phyloP scores from a whole-genome alignment of 228 moss, liverwort and hornwort species.

The Sphagnum magellanicum region DNA sequence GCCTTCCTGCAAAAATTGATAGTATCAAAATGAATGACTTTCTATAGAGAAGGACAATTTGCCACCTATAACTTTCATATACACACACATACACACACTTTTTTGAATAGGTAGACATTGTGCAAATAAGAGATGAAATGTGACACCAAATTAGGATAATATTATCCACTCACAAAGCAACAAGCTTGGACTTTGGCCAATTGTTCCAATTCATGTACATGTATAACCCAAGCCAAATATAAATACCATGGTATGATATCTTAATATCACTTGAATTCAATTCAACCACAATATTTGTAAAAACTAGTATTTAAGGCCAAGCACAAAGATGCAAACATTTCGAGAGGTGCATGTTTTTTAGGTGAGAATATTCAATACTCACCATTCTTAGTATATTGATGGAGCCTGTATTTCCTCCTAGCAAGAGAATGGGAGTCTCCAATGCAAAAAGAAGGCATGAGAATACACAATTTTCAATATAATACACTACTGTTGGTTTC shows the following conservation, averaged over 20 bases:
- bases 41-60: too few relatives aligned
- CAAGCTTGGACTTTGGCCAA: too few relatives aligned
- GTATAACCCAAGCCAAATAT: background rate
- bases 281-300: background rate
- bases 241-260: background rate
- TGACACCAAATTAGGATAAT: too few relatives aligned
- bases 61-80: background rate
- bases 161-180: too few relatives aligned
- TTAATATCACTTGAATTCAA: background rate
- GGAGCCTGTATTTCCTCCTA: conserved; percentile 69
- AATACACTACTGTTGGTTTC: conserved; percentile 76
- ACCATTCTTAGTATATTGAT: conserved; percentile 68
- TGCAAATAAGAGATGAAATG: background rate
- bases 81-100: background rate
- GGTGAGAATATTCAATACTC: conserved; percentile 3
- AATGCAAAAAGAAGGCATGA: conserved; percentile 82
- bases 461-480: conserved; percentile 61
- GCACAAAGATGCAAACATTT: background rate
- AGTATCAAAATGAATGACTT: background rate
- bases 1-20: conserved; percentile 38
- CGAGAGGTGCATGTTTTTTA: background rate
- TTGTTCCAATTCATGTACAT: background rate
- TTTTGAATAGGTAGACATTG: background rate
- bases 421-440: conserved; percentile 63
- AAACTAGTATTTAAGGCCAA: background rate